phyloP scores from a whole-genome alignment of 805 yeast species.

The Pichia kluyveri region DNA sequence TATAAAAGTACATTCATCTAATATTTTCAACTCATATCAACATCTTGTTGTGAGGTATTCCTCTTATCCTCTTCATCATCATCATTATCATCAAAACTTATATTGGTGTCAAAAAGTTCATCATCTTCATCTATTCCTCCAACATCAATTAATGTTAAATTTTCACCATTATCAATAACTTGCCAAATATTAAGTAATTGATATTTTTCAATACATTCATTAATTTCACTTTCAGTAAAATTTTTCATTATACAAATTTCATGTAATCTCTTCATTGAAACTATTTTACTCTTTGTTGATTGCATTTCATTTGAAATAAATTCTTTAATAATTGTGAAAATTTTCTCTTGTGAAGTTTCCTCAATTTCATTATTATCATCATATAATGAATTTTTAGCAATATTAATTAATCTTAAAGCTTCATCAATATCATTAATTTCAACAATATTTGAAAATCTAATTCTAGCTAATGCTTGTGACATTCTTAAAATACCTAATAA shows the following conservation, averaged over 20 bases:
- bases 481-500: slow-evolving; percentile 82
- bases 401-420: slow-evolving; percentile 78
- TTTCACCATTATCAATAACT: slow-evolving; percentile 58
- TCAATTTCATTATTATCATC: slow-evolving; percentile 42
- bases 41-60: not conserved
- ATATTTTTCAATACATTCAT: slow-evolving; percentile 69
- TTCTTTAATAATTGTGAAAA: slow-evolving; percentile 60
- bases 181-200: slow-evolving; percentile 68
- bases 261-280: slow-evolving; percentile 41
- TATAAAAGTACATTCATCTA: not conserved
- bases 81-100: not conserved
- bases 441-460: slow-evolving; percentile 71
- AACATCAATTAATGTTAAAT: slow-evolving; percentile 44
- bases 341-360: slow-evolving; percentile 61
- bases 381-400: slow-evolving; percentile 76
- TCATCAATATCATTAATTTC: slow-evolving; percentile 84
- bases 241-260: slow-evolving; percentile 71
- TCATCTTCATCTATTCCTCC: slow-evolving; percentile 27
- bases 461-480: slow-evolving; percentile 89
- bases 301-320: slow-evolving; percentile 20
- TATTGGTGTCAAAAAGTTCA: slow-evolving; percentile 2
- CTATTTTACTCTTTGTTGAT: slow-evolving; percentile 24
- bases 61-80: not conserved
- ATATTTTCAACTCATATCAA: not conserved
- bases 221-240: slow-evolving; percentile 70